Evolutionary conservation across 345 rosid genomes (phyloP).

Genomic region (Rubroshorea leprosula): DNA sequence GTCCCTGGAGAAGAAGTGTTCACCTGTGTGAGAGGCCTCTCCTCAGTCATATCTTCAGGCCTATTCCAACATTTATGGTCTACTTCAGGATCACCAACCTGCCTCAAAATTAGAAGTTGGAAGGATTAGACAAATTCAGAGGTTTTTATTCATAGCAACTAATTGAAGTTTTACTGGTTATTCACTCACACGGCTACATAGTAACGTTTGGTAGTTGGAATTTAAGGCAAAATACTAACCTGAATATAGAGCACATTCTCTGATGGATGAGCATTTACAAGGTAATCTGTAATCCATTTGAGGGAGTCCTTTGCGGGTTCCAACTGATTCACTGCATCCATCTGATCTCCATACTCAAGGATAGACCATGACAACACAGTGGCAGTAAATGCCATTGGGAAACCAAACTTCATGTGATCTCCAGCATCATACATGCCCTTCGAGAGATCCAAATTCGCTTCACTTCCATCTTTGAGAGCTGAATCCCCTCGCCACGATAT

Average conservation of each 20-base stretch:
- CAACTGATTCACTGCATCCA: conserved; percentile 60
- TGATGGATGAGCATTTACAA: conserved; percentile 68
- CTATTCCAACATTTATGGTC: conserved; percentile 94
- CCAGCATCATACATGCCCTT: conserved; percentile 97
- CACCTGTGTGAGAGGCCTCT: conserved; percentile 70
- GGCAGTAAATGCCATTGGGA: conserved; percentile 93
- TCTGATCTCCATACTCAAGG: conserved; percentile 95
- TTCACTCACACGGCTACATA: too few species aligned
- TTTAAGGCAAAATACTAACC: conserved; percentile 34
- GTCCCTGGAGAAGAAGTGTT: conserved; percentile 67
- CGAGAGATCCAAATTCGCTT: conserved; percentile 54
- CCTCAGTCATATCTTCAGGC: conserved; percentile 75
- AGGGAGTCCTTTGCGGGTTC: conserved; percentile 66
- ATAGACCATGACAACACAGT: conserved; percentile 87
- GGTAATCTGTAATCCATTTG: conserved; percentile 86
- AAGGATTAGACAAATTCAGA: neutral
- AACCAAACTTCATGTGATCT: conserved; percentile 89
- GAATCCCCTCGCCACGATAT: conserved; percentile 96
- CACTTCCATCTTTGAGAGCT: conserved; percentile 69
- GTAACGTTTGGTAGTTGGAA: neutral
- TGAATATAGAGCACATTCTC: conserved; percentile 72
- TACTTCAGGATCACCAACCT: conserved; percentile 80
- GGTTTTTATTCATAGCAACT: too few species aligned
- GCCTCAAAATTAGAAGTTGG: conserved; percentile 17
- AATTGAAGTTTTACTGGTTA: too few species aligned